Percentiles rank a stretch among this genome's conserved stretches.
Conservation (phyloP, 345 rosid genomes). For the Durio zibethinus region DNA sequence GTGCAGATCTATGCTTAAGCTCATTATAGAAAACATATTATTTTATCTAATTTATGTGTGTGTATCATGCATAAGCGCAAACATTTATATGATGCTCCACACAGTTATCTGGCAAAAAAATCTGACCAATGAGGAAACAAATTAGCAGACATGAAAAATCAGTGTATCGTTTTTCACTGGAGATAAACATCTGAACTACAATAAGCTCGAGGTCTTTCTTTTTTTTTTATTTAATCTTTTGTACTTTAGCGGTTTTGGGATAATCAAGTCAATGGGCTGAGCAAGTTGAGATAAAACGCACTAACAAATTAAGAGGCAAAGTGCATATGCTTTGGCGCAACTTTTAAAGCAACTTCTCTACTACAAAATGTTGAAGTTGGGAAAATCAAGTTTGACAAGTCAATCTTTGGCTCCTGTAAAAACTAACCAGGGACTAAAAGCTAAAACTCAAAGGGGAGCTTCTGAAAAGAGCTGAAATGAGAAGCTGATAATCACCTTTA, state of each 20-base stretch:
- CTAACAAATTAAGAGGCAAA: conserved; percentile 1
- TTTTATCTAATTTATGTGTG: conserved; percentile 11
- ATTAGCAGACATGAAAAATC: conserved; percentile 1
- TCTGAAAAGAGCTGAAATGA: not conserved
- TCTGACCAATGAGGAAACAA: conserved; percentile 23
- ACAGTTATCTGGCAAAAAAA: conserved; percentile 17
- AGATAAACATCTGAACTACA: conserved; percentile 4
- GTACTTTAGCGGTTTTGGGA: conserved; percentile 3
- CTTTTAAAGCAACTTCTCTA: conserved; percentile 1
- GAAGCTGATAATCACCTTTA: not conserved
- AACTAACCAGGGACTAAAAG: not conserved
- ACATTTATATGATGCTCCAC: conserved; percentile 9
- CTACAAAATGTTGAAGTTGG: not conserved
- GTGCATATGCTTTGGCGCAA: not conserved
- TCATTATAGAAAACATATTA: conserved; percentile 13
- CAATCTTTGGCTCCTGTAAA: not conserved
- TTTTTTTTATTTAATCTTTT: not conserved
- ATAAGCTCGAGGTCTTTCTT: not conserved
- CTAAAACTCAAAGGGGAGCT: not conserved
- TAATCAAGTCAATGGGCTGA: conserved; percentile 13
- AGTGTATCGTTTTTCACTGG: conserved; percentile 3
- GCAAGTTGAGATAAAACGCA: conserved; percentile 24
- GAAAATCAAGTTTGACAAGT: not conserved
- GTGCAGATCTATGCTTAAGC: conserved; percentile 33
- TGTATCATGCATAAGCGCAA: not conserved